Evolutionary conservation across 2,329 filamentous ascomycete genomes (phyloP).

Genomic region (Trichoderma hamatum): DNA sequence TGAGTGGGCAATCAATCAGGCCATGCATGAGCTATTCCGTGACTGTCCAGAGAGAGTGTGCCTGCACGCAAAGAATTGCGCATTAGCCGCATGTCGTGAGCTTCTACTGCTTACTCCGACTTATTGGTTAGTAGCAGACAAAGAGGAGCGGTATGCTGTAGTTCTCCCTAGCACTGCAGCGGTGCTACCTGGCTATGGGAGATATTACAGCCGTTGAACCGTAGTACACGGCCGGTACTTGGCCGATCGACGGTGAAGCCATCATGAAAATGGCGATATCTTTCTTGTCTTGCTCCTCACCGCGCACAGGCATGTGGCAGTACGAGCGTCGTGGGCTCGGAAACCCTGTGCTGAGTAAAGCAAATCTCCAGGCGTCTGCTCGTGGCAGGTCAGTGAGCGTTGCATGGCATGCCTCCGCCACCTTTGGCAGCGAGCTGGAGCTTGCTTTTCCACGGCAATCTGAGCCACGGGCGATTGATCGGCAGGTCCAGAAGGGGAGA

Average conservation of each 20-base stretch:
- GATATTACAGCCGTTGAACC: not conserved
- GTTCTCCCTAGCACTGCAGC: not conserved
- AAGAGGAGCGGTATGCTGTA: not conserved
- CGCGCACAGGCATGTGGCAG: not conserved
- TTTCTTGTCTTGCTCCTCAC: not conserved
- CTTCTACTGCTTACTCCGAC: conserved; percentile 14
- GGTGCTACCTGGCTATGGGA: not conserved
- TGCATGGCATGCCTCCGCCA: conserved; percentile 23
- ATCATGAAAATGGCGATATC: not conserved
- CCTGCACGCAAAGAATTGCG: not conserved
- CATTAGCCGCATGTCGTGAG: conserved; percentile 19
- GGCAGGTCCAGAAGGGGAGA: not conserved
- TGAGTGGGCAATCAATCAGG: not conserved
- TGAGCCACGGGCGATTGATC: conserved; percentile 11
- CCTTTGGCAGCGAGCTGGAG: conserved; percentile 7
- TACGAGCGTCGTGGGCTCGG: not conserved
- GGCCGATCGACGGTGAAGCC: not conserved
- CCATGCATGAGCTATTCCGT: not conserved
- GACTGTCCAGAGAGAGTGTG: not conserved
- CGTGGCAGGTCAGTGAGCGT: conserved; percentile 6
- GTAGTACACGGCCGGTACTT: not conserved
- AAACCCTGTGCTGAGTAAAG: conserved; percentile 1
- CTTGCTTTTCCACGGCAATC: conserved; percentile 12
- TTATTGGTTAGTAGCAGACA: not conserved
- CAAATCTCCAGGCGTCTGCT: conserved; percentile 11